Percentiles rank a stretch among this genome's conserved stretches.
These are phyloP conservation scores for Trichoderma sp. DNA, from an alignment of 2,329 filamentous ascomycete species.

Conservation along the genomic window DNA sequence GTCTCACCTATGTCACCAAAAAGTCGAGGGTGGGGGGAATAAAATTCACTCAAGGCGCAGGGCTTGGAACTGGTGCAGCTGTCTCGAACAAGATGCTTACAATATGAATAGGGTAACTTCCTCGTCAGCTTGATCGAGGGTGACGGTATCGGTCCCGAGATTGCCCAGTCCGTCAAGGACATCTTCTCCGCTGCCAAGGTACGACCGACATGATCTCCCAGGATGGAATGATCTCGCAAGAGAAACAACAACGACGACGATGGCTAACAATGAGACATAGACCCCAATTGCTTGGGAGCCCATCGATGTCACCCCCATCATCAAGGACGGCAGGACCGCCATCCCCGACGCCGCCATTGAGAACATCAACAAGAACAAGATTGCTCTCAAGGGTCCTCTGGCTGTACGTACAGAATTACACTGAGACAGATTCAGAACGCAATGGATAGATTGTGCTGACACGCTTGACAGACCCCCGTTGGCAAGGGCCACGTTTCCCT, in stretches of 20 bases:
- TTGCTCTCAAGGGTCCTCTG: slow-evolving; percentile 96
- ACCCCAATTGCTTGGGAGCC: slow-evolving; percentile 95
- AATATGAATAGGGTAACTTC: slow-evolving; percentile 72
- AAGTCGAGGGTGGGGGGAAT: not conserved
- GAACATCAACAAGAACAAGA: slow-evolving; percentile 92
- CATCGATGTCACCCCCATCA: slow-evolving; percentile 87
- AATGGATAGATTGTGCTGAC: not conserved
- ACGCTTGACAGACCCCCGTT: slow-evolving; percentile 69
- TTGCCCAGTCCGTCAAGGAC: slow-evolving; percentile 96
- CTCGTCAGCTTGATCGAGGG: slow-evolving; percentile 97
- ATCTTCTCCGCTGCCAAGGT: slow-evolving; percentile 96
- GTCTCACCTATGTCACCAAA: slow-evolving; percentile 24
- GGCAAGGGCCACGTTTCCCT: slow-evolving; percentile 99
- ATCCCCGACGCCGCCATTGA: slow-evolving; percentile 91
- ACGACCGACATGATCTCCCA: too few relatives aligned
- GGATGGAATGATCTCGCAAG: not conserved
- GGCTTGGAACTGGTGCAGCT: not conserved
- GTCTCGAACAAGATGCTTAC: slow-evolving; percentile 28
- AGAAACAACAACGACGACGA: not conserved
- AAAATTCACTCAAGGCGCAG: slow-evolving; percentile 42
- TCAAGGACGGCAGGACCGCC: slow-evolving; percentile 93
- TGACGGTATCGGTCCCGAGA: slow-evolving; percentile 98
- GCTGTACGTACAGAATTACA: slow-evolving; percentile 56
- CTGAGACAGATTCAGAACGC: too few relatives aligned
- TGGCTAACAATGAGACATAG: slow-evolving; percentile 44